A percentile compares a stretch with the other conserved stretches of the same genome.
These are phyloP conservation scores for Hypholoma sublateritium DNA, from an alignment of 768 basidiomycete genomes.

Conservation along the genomic window DNA sequence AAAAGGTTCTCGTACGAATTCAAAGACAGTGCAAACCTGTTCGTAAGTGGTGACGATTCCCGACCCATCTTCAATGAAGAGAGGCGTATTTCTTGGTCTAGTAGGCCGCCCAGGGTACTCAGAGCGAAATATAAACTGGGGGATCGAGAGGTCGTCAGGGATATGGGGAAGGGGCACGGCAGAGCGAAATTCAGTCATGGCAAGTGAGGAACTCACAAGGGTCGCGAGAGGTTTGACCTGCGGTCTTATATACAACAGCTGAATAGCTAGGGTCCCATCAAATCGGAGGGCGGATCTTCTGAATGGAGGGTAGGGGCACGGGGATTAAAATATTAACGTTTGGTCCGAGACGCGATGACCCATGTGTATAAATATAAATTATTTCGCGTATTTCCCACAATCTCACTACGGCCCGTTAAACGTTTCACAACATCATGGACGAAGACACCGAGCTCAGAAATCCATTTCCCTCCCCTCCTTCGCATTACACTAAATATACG, in stretches of 20 bases:
- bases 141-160: constrained; percentile 62
- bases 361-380: no score
- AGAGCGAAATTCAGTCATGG: constrained; percentile 36
- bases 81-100: constrained; percentile 45
- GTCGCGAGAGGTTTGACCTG: background rate
- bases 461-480: constrained; percentile 88
- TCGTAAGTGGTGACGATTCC: constrained; percentile 42
- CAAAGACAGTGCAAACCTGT: constrained; percentile 38
- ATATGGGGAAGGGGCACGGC: constrained; percentile 38
- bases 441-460: constrained; percentile 81
- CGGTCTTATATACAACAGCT: constrained; percentile 3
- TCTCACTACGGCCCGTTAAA: constrained; percentile 8
- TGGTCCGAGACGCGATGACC: no score
- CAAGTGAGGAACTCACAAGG: constrained; percentile 1
- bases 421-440: constrained; percentile 44
- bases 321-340: background rate
- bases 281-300: constrained; percentile 4
- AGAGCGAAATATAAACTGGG: constrained; percentile 65
- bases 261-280: background rate
- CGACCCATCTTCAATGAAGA: constrained; percentile 59
- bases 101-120: constrained; percentile 38
- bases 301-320: background rate
- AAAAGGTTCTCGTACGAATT: no score
- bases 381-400: background rate
- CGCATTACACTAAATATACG: constrained; percentile 79